phyloP scores from a whole-genome alignment of 495 filamentous ascomycete genomes.

The Cercophora scortea region DNA sequence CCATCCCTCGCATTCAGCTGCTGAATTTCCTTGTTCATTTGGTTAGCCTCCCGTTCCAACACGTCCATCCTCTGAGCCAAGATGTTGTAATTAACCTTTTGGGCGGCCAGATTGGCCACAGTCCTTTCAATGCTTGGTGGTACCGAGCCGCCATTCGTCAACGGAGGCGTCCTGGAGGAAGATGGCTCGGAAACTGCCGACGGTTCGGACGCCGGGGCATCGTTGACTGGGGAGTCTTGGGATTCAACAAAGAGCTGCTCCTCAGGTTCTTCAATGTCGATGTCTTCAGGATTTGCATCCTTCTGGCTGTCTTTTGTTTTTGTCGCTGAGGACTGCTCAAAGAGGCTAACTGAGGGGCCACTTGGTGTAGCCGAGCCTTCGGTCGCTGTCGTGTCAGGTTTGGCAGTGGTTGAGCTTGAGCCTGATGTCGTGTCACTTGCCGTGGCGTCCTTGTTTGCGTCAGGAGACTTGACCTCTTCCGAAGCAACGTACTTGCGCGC shows the following conservation, averaged over 20 bases:
- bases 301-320: slow-evolving; percentile 17
- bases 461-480: slow-evolving; percentile 17
- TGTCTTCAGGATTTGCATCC: slow-evolving; percentile 37
- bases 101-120: slow-evolving; percentile 6
- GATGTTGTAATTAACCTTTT: slow-evolving; percentile 13
- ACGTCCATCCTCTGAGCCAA: slow-evolving; percentile 14
- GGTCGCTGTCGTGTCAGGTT: slow-evolving; percentile 1
- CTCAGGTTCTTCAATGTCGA: slow-evolving; percentile 38
- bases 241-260: slow-evolving; percentile 23
- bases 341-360: slow-evolving; percentile 10
- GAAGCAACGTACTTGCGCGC: slow-evolving; percentile 35
- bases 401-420: slow-evolving; percentile 1
- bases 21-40: slow-evolving; percentile 12
- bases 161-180: background rate
- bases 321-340: slow-evolving; percentile 3
- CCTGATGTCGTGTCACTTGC: background rate
- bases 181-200: slow-evolving; percentile 2
- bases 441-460: slow-evolving; percentile 6
- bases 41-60: slow-evolving; percentile 9
- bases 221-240: slow-evolving; percentile 12
- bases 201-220: slow-evolving; percentile 1
- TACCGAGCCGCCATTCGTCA: background rate
- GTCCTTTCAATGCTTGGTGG: slow-evolving; percentile 2
- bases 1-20: slow-evolving; percentile 7
- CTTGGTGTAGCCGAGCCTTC: slow-evolving; percentile 6